Evolutionary conservation across 2,329 filamentous ascomycete species (phyloP).

Genomic region (Colletotrichum sp.): DNA sequence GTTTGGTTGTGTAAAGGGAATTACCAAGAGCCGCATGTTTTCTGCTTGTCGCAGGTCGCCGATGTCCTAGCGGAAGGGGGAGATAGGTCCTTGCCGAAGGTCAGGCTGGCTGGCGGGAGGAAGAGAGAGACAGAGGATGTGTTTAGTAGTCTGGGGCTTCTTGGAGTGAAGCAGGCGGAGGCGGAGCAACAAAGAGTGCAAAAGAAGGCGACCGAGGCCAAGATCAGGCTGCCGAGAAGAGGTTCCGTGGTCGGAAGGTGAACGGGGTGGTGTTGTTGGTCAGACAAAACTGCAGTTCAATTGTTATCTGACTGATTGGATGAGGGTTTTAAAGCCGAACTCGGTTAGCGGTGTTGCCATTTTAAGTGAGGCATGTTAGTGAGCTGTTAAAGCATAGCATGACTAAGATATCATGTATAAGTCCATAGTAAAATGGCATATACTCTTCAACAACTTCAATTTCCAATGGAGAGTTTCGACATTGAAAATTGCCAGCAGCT

Average conservation of each 20-base stretch:
- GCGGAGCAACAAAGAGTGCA: neutral
- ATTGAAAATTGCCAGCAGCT: too few relatives aligned
- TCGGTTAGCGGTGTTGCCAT: neutral
- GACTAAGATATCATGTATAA: neutral
- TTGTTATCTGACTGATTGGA: neutral
- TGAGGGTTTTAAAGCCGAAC: neutral
- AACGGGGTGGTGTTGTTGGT: neutral
- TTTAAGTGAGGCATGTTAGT: neutral
- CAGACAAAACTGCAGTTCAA: neutral
- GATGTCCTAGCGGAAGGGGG: neutral
- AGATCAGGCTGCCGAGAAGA: neutral
- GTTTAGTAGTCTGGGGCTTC: neutral
- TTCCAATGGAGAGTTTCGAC: neutral
- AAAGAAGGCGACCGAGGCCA: neutral
- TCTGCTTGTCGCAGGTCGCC: neutral
- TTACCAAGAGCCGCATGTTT: slow-evolving; percentile 20
- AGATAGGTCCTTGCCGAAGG: neutral
- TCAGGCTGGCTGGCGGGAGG: neutral
- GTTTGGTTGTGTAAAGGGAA: neutral
- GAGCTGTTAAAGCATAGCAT: neutral
- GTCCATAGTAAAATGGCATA: neutral
- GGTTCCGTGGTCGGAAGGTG: neutral
- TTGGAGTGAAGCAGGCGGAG: neutral
- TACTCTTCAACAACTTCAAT: neutral
- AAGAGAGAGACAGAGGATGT: neutral